phyloP scores from a whole-genome alignment of 345 rosid genomes.

The Cochlearia excelsa region DNA sequence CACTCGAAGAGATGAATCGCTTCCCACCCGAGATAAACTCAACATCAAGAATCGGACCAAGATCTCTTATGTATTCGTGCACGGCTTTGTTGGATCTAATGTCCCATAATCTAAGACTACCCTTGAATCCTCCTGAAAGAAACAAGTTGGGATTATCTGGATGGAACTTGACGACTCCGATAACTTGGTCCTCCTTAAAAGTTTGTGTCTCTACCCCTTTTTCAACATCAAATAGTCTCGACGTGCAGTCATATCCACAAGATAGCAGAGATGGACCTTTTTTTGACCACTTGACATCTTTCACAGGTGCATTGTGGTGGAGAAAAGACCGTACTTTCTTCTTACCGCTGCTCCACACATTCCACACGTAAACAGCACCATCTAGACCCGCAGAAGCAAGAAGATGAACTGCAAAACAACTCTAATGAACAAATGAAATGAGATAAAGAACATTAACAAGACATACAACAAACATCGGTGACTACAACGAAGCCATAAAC shows the following conservation, averaged over 20 bases:
- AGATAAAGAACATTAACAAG: slow-evolving; percentile 25
- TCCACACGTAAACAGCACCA: slow-evolving; percentile 67
- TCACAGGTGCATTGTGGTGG: slow-evolving; percentile 64
- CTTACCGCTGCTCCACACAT: slow-evolving; percentile 66
- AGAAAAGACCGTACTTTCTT: slow-evolving; percentile 54
- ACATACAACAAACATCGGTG: neutral
- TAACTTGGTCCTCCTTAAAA: slow-evolving; percentile 69
- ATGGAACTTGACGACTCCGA: slow-evolving; percentile 63
- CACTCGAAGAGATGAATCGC: slow-evolving; percentile 74
- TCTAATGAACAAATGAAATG: slow-evolving; percentile 48
- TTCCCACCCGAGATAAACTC: slow-evolving; percentile 64
- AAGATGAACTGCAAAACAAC: slow-evolving; percentile 74
- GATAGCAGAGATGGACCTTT: slow-evolving; percentile 57
- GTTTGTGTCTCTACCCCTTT: slow-evolving; percentile 56
- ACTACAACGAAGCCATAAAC: neutral
- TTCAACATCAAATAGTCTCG: slow-evolving; percentile 73
- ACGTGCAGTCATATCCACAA: slow-evolving; percentile 73
- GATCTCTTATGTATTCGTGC: slow-evolving; percentile 52
- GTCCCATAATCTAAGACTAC: slow-evolving; percentile 78
- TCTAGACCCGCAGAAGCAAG: slow-evolving; percentile 92
- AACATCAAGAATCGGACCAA: slow-evolving; percentile 76
- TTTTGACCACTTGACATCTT: slow-evolving; percentile 72
- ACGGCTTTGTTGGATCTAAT: slow-evolving; percentile 54
- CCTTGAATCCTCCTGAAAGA: slow-evolving; percentile 81
- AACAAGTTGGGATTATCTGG: slow-evolving; percentile 63